Evolutionary conservation across 192 early-diverging fungal genomes (phyloP), one percentile per base, ranked within the genome.

Genomic region (Helicostylum pulchrum): DNA sequence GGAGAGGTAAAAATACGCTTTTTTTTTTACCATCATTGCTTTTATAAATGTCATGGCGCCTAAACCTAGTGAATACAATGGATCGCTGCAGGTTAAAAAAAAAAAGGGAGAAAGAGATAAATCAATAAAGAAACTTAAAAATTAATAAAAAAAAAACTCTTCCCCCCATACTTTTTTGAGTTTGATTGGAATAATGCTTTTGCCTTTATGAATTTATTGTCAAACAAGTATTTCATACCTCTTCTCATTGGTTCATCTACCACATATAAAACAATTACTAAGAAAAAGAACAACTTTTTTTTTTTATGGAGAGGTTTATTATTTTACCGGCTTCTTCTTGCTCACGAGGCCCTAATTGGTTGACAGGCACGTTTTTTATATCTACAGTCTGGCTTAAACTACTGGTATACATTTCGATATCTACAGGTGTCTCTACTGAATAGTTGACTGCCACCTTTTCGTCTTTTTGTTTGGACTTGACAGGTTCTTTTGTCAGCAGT

Each of bases 121-220:
- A 49, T 31, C 32, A 21, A 45, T 30, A 26, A 20, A 51, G 30
- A 60, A 67, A 32, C 6, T 7, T 2, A 42, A 43, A 46, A 20
- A 43, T 23, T 46, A 36, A 17, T 57, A n/a, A n/a, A n/a, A n/a
- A n/a, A n/a, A n/a, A 44, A 26, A 67, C 12, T 58, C 1, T 42
- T 4, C 21, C 3, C n/a, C 8, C 21, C 49, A 67, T 58, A 68
- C 72, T 39, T 72, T 32, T 77, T 67, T 34, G 76, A 78, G 54
- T 77, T 78, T 1, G 65, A 59, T 23, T 78, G 74, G 66, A 84
- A 84, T 21, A 78, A 68, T 39, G 69, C 65, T 26, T 84, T 76
- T 26, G 82, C 79, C 14, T 78, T 70, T 30, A 73, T 54, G 53
- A 81, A 84, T 53, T 77, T 45, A 66, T 84, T 84, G 46, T 81